Evolutionary conservation across 176 grass and related monocot genomes (phyloP), one percentile per base, ranked within the genome.

Genomic region (Leersia perrieri): DNA sequence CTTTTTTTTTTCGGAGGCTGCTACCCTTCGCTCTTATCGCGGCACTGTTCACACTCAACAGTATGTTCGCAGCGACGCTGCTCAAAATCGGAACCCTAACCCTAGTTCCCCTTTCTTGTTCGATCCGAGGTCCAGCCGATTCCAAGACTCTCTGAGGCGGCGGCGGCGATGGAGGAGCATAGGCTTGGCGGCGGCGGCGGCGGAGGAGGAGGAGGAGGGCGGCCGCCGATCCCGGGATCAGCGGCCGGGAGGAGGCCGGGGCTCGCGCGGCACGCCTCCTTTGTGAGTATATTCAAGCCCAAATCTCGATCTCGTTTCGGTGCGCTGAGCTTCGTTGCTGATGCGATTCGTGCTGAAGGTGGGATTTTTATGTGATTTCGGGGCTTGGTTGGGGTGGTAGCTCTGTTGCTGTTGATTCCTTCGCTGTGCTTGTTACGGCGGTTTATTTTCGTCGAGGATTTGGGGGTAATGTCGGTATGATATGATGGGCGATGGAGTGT

Each of bases 231-330:
- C 78, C 92, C 92, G 25, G 80, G 84, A n/a, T n/a, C n/a, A 23
- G 40, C 82, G 61, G 71, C 66, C 5, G 49, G 49, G 13, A 79
- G 88, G 74, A 92, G 29, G 81, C 75, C 88, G 27, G 67, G 63
- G 84, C 92, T 98, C 51, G 64, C 89, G 68, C 84, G 82, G 61
- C 92, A 95, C 63, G 78, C 84, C 40, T 93, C 92, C 5, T 94
- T 95, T 32, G 92, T 98, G 55, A 91, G 92, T 89, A 9, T n/a
- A n/a, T n/a, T 9, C 68, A 20, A 25, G 28, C 47, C 60, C 16
- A n/a, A 73, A 77, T 74, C 82, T 76, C n/a, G 60, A 22, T 26
- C 73, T 26, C n/a, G n/a, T 58, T 26, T 25, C 44, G 23, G 13
- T 27, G 63, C 34, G 29, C 18, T 40, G 49, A 40, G 38, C 76